These are phyloP conservation scores for Aspergillus sparsus DNA, from an alignment of 495 filamentous ascomycete species.

Conservation along the genomic window DNA sequence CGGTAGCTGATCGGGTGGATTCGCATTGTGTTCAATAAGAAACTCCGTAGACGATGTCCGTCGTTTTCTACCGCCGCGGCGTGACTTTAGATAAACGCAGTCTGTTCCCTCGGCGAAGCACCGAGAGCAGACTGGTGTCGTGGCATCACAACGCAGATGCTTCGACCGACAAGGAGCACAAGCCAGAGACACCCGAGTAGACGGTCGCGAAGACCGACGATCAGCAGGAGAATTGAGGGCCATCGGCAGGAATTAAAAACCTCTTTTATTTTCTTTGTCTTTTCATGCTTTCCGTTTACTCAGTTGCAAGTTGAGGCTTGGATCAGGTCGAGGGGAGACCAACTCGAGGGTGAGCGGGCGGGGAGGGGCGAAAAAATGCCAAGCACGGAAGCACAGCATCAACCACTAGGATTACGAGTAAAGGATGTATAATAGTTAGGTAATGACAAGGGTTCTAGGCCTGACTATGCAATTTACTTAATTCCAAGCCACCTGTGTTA, in stretches of 20 bases:
- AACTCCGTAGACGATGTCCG: neutral
- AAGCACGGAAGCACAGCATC: too few species aligned
- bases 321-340: too few species aligned
- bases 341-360: too few species aligned
- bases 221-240: neutral
- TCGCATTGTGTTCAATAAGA: neutral
- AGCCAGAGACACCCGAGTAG: slow-evolving; percentile 25
- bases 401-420: too few species aligned
- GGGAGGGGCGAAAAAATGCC: too few species aligned
- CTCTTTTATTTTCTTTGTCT: neutral
- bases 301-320: neutral
- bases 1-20: neutral
- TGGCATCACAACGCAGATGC: slow-evolving; percentile 28
- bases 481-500: too few species aligned
- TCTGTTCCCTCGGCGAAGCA: slow-evolving; percentile 18
- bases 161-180: slow-evolving; percentile 30
- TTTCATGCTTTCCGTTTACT: neutral
- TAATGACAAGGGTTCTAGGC: too few species aligned
- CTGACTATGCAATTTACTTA: too few species aligned
- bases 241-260: neutral
- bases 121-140: slow-evolving; percentile 24
- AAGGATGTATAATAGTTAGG: too few species aligned
- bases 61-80: slow-evolving; percentile 12
- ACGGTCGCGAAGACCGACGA: neutral
- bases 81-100: slow-evolving; percentile 22